Base-by-base conservation (phyloP, 305 asterid species). In the Fraxinus nigra region DNA sequence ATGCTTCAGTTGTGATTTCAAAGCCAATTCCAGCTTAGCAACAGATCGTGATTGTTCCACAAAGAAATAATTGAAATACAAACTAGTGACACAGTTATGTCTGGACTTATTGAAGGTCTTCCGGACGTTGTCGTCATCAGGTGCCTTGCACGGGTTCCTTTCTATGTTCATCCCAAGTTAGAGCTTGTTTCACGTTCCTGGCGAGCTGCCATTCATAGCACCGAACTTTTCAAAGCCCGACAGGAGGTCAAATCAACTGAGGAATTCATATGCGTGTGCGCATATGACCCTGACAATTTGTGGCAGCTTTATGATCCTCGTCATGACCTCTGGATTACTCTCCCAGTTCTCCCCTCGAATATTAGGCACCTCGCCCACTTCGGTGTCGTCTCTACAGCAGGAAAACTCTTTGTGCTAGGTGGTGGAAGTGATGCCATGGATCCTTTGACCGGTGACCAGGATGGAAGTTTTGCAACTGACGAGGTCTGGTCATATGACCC, bases 381-480 rank as follows among this genome's bases (percentile, higher is more conserved):
- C 40, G 99, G 99, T 3, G 91, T 86, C 7, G 99, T 93, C 84
- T 94, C 98, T 8, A 87, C 93, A 16, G 93, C 92, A 6, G 97
- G 99, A 73, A 96, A 96, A 86, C 84, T 96, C 33, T 96, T 91
- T 76, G 98, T 96, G 24, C 93, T 96, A 0, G 99, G 99, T 38
- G 98, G 99, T 37, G 93, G 97, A 40, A 96, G 99, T 51, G 99
- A 96, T 54, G 98, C 97, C 1, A 97, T 96, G 78, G 99, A 96
- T 82, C 98, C 99, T 2, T 78, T 85, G 81, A 96, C 98, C 0
- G 99, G 98, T 34, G 99, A 96, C 79, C 98, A 94, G 79, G 99
- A 93, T 16, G 99, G 99, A 40, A 92, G 97, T 72, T 96, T 96
- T 76, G 98, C 99, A 3, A 92, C 98, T 0, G 86, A 94, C 54